Evolutionary conservation across 495 filamentous ascomycete species (phyloP).

Genomic region (Aspergillus conjunctus): DNA sequence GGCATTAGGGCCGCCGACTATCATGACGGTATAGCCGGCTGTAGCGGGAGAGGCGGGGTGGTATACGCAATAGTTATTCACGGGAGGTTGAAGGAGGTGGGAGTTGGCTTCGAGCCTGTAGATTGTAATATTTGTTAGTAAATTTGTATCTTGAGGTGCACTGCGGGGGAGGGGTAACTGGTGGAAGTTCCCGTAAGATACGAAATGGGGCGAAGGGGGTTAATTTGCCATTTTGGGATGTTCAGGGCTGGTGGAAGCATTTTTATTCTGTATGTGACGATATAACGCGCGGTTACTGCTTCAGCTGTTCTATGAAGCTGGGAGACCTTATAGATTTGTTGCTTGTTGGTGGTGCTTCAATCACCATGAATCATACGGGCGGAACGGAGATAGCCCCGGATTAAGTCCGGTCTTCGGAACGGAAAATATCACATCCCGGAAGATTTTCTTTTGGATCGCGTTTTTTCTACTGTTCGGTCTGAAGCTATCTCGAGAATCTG

Average conservation of each 20-base stretch:
- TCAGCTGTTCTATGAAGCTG: neutral
- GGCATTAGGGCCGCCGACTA: constrained; percentile 95
- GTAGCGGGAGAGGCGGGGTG: constrained; percentile 54
- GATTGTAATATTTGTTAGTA: neutral
- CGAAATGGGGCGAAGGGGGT: neutral
- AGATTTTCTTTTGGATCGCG: constrained; percentile 27
- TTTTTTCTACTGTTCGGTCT: neutral
- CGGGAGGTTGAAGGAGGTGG: constrained; percentile 89
- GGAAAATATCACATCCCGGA: constrained; percentile 22
- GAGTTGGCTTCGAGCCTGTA: constrained; percentile 87
- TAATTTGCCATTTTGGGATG: constrained; percentile 77
- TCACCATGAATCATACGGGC: neutral
- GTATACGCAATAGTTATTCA: constrained; percentile 98
- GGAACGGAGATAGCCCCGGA: constrained; percentile 24
- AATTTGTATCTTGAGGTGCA: constrained; percentile 18
- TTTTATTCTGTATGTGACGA: constrained; percentile 5
- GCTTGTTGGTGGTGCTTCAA: neutral
- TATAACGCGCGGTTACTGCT: neutral
- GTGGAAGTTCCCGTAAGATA: constrained; percentile 1
- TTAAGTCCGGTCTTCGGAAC: constrained; percentile 13
- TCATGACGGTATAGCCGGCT: constrained; percentile 59
- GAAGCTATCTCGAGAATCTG: neutral
- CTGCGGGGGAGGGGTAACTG: constrained; percentile 29
- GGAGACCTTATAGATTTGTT: neutral
- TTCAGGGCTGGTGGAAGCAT: constrained; percentile 61